phyloP scores from a whole-genome alignment of 495 filamentous ascomycete genomes.

The Penicillium ochrochloron region DNA sequence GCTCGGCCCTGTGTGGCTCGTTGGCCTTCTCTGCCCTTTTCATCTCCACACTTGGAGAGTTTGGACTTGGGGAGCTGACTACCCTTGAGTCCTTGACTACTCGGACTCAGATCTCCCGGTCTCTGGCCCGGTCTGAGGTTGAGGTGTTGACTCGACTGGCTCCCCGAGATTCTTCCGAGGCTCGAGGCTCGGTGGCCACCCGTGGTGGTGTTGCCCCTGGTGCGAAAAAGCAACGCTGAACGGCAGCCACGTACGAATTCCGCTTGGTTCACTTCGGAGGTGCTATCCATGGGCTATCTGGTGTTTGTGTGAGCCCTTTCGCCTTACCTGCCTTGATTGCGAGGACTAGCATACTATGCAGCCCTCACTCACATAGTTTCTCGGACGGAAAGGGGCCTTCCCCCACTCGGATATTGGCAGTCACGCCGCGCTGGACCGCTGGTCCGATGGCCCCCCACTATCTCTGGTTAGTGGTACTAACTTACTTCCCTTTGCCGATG shows the following conservation, averaged over 20 bases:
- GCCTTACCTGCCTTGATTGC: background rate
- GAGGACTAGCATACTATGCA: background rate
- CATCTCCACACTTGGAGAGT: constrained; percentile 14
- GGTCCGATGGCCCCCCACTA: constrained; percentile 15
- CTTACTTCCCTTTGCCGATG: constrained; percentile 19
- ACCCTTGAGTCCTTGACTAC: background rate
- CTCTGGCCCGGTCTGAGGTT: background rate
- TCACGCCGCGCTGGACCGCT: constrained; percentile 17
- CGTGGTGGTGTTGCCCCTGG: constrained; percentile 1
- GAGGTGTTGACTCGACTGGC: background rate
- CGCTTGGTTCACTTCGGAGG: background rate
- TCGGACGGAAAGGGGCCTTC: background rate
- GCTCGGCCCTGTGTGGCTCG: constrained; percentile 15
- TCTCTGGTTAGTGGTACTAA: background rate
- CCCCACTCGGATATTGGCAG: constrained; percentile 13
- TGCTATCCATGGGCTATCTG: background rate
- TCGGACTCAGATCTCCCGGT: background rate
- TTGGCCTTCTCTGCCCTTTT: constrained; percentile 10
- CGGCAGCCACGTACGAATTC: background rate
- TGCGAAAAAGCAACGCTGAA: background rate
- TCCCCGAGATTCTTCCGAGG: constrained; percentile 32
- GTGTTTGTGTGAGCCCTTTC: background rate
- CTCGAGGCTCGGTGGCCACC: constrained; percentile 27
- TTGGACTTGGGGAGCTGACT: background rate
- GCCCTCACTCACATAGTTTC: background rate